Percentiles rank a stretch among this genome's conserved stretches.
Conservation (phyloP, 2,329 filamentous ascomycete species). For the Chrysoporthe deuterocubensis region DNA sequence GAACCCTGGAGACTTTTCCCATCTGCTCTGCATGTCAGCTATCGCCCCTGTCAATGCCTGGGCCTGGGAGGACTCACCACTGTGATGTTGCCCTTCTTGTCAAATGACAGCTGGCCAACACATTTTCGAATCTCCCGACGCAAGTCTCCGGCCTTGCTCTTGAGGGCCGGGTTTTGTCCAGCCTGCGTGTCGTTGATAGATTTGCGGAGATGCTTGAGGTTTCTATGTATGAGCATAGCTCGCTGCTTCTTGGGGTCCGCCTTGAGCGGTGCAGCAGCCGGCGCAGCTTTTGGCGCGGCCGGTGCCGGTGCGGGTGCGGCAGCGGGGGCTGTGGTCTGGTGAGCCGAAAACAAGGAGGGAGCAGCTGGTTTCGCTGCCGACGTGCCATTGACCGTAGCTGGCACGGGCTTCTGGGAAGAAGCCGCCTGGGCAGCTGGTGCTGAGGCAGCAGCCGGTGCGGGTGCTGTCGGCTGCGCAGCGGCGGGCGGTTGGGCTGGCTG, state of each 20-base stretch:
- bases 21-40: constrained; percentile 39
- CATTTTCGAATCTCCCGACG: constrained; percentile 72
- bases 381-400: constrained; percentile 16
- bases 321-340: not conserved
- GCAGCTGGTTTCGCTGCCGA: constrained; percentile 5
- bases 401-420: constrained; percentile 3
- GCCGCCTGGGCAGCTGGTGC: not conserved
- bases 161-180: constrained; percentile 61
- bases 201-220: constrained; percentile 62
- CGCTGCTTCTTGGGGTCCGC: constrained; percentile 41
- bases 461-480: constrained; percentile 14
- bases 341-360: constrained; percentile 7
- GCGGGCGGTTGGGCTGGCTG: constrained; percentile 16
- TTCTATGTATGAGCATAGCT: constrained; percentile 65
- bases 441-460: constrained; percentile 15
- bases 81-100: constrained; percentile 52
- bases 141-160: constrained; percentile 71
- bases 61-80: constrained; percentile 29
- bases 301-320: not conserved
- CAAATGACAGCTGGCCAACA: constrained; percentile 68
- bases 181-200: constrained; percentile 53
- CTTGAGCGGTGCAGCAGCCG: constrained; percentile 15
- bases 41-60: constrained; percentile 21
- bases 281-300: constrained; percentile 17
- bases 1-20: constrained; percentile 52